Base-by-base conservation (phyloP, 352 stramenopile species). In the Pythium coloratum region DNA sequence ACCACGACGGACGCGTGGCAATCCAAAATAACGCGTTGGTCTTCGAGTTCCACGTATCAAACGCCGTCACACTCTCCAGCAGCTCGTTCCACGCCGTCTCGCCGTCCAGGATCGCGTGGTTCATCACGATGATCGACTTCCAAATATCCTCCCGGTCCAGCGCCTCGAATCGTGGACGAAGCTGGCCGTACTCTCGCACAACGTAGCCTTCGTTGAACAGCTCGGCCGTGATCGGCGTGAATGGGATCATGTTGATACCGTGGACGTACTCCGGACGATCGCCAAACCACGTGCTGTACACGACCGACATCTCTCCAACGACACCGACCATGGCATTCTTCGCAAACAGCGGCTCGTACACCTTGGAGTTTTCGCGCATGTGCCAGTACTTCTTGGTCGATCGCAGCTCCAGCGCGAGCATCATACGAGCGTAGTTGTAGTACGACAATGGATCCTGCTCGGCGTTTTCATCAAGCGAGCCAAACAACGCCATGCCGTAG, bases 381-480 rank as follows among this genome's bases (percentile, higher is more conserved):
- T 99, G 97, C 95, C 96, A 99, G 82, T 99, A 99, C 51, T 86
- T 96, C 70, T 98, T 94, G 30, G 94, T 89, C 18, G 92, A 92
- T 5, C 93, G 95, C 33, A 99, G 60, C 77, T 99, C 96, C 42
- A 84, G 95, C 8, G 94, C 91, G 13, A 99, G 77, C 32, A 99
- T 76, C 24, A 98, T 71, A 16, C 91, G 83, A 10, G 91, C 78
- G 74, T 96, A 99, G 69, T 98, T 78, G 55, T 84, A 75, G 64
- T 92, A 91, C 40, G 81, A 90, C 0, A 62, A 71, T 10, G 71
- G 59, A 33, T 79, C 62, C 3, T 18, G 32, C 28, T 62, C 47
- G 3, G 75, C 71, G 24, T 81, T 60, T 7, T 78, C 61, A 30
- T 93, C 84, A 16, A 91, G 70, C 36, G 82, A 90, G 7, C 77